Conservation (phyloP, 2,329 filamentous ascomycete genomes). For the Aspergillus puulaauensis region DNA sequence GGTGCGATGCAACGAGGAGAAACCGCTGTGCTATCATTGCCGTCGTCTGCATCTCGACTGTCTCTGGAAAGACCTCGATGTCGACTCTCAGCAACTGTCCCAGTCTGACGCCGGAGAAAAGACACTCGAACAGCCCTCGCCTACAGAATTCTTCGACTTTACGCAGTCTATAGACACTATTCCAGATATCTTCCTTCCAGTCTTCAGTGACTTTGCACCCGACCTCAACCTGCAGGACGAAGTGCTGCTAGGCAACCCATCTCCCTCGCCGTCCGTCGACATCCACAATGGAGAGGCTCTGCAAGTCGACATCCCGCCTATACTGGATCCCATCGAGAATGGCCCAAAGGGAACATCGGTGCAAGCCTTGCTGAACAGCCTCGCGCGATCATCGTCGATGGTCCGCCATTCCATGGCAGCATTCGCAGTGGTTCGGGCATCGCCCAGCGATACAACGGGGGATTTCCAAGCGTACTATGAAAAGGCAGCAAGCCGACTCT, state of each 20-base stretch:
- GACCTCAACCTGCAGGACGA: neutral
- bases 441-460: neutral
- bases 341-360: neutral
- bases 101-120: neutral
- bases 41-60: neutral
- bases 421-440: neutral
- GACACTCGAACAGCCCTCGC: neutral
- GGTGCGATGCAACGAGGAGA: neutral
- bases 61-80: neutral
- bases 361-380: neutral
- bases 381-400: neutral
- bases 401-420: neutral
- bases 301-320: neutral
- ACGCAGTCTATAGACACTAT: neutral
- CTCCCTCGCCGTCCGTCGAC: neutral
- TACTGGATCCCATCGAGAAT: neutral
- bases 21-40: neutral
- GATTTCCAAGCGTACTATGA: neutral
- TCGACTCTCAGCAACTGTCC: neutral
- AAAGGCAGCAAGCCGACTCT: neutral
- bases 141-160: neutral
- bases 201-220: neutral
- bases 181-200: neutral
- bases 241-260: neutral
- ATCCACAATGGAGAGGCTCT: neutral